Conservation (phyloP, 495 filamentous ascomycete genomes). For the Penicillium tannophilum region DNA sequence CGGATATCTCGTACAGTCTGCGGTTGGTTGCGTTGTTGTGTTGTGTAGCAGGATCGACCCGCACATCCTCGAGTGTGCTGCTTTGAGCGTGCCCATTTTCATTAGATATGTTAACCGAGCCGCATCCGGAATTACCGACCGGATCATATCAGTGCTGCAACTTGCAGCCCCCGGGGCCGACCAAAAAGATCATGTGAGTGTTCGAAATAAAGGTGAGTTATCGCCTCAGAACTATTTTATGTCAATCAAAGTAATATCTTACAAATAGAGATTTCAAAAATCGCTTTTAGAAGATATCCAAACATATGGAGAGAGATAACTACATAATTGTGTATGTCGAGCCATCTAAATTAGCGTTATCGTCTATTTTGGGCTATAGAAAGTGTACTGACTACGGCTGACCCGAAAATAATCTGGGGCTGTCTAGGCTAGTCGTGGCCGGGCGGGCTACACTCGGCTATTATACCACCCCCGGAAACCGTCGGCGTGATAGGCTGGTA, state of each 20-base stretch:
- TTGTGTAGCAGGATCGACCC: too few relatives aligned
- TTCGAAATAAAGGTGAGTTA: not conserved
- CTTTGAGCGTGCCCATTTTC: too few relatives aligned
- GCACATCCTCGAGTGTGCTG: too few relatives aligned
- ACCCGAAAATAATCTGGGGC: not conserved
- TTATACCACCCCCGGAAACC: not conserved
- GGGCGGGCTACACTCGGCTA: not conserved
- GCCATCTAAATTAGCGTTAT: too few relatives aligned
- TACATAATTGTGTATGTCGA: not conserved
- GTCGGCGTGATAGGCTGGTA: not conserved
- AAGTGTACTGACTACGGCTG: too few relatives aligned
- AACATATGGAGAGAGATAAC: not conserved
- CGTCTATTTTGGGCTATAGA: too few relatives aligned
- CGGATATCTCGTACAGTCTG: too few relatives aligned
- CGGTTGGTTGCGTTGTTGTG: too few relatives aligned
- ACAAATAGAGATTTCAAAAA: not conserved
- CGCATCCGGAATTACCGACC: not conserved
- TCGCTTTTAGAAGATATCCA: not conserved
- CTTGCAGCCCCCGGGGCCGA: not conserved
- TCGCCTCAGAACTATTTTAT: not conserved
- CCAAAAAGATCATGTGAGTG: not conserved
- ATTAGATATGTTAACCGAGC: not conserved
- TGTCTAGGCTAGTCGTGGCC: not conserved
- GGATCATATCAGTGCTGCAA: not conserved
- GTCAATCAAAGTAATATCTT: not conserved